Evolutionary conservation across 257 asterid species (phyloP).

Genomic region (Solanum habrochaites): DNA sequence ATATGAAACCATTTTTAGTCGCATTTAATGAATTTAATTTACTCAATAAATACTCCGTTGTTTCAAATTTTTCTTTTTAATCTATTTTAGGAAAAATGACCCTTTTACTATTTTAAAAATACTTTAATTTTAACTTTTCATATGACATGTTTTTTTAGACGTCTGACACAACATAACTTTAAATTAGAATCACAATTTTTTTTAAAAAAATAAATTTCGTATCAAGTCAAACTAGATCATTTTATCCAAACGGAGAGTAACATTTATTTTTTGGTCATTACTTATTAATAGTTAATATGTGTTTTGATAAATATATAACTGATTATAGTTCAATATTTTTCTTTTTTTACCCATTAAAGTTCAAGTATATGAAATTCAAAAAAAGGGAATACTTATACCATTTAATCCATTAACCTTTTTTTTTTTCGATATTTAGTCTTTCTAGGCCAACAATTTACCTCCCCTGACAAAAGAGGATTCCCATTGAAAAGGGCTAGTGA

Average conservation of each 20-base stretch:
- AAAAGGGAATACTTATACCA: no score
- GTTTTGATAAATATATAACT: background rate
- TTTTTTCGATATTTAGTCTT: background rate
- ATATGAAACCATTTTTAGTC: background rate
- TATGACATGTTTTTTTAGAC: no score
- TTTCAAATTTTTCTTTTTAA: no score
- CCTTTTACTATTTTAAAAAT: no score
- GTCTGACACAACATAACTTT: no score
- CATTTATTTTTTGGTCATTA: no score
- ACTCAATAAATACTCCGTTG: background rate
- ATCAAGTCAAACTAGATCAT: background rate
- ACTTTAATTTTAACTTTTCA: no score
- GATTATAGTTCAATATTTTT: background rate
- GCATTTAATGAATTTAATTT: no score
- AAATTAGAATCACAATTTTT: no score
- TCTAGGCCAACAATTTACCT: background rate
- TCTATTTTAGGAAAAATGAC: no score
- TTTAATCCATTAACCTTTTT: background rate
- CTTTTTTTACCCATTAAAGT: background rate
- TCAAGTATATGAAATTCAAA: background rate
- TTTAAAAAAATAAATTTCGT: no score
- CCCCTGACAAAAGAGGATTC: background rate
- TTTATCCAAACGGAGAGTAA: rapidly evolving
- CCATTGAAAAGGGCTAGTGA: background rate
- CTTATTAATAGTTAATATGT: background rate